These are phyloP conservation scores for Lithocarpus polystachyus DNA, from an alignment of 306 rosid genomes.

Conservation along the genomic window DNA sequence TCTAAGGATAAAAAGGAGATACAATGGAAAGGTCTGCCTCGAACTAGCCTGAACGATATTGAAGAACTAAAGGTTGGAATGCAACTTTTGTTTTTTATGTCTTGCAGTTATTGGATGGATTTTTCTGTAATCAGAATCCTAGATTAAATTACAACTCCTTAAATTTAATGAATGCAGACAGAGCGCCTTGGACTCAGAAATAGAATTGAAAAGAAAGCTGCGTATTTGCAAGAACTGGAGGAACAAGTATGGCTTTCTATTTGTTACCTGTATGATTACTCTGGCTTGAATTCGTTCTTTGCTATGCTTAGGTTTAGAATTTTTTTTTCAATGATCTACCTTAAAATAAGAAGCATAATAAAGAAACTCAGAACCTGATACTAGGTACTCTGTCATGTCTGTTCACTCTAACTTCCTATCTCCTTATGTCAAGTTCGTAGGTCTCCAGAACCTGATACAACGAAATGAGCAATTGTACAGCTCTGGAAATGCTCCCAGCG, in stretches of 20 bases:
- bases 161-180: slow-evolving; percentile 49
- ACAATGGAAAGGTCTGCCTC: slow-evolving; percentile 99
- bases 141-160: slow-evolving; percentile 8
- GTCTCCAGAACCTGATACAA: slow-evolving; percentile 86
- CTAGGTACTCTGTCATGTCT: slow-evolving; percentile 4
- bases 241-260: slow-evolving; percentile 63
- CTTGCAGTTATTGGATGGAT: neutral
- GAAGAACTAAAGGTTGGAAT: slow-evolving; percentile 82
- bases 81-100: slow-evolving; percentile 24
- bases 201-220: slow-evolving; percentile 86
- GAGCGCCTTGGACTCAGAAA: slow-evolving; percentile 72
- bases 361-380: neutral
- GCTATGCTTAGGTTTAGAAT: neutral
- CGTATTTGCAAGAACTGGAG: slow-evolving; percentile 91
- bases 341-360: neutral
- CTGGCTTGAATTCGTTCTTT: slow-evolving; percentile 4
- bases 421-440: slow-evolving; percentile 58
- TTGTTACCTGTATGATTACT: slow-evolving; percentile 2
- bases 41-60: slow-evolving; percentile 74
- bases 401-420: slow-evolving; percentile 32
- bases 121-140: neutral
- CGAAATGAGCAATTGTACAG: slow-evolving; percentile 83
- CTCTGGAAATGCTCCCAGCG: slow-evolving; percentile 83
- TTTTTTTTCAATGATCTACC: neutral
- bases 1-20: slow-evolving; percentile 98